Evolutionary conservation across 2,329 filamentous ascomycete species (phyloP), one percentile per base, ranked within the genome.

Genomic region (Penicillium psychrosexuale): DNA sequence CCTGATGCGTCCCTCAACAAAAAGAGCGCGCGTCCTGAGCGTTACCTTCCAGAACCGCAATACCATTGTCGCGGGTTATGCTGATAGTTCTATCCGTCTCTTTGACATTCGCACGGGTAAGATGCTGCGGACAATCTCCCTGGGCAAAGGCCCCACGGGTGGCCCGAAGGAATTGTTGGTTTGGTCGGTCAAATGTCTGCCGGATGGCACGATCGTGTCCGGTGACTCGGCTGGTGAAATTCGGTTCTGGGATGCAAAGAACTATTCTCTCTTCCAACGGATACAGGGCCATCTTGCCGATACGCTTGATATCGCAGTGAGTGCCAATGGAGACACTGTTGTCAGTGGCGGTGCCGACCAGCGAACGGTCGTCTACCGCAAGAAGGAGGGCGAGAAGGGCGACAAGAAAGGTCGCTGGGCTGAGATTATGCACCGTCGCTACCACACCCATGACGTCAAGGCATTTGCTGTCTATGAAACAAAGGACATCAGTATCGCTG

Each of bases 371-470:
- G 79, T 93, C 43, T 96, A 95, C 76, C 89, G 86, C 71, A 84
- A 86, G 62, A 75, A 72, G 61, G 72, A 66, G 45, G 74, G 66
- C 51, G 70, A 72, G 54, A 77, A 76, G 54, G 81, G 82, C 43
- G 78, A 83, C 22, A 81, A 81, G 55, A 78, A 81, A 50, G 73
- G 71, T 61, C 84, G 87, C 68, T 99, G 94, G 94, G 84, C 84
- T 55, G 93, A 94, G 72, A 81, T 90, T n/a, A 89, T 85, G 73
- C 91, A 96, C 69, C 83, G 90, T 62, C 83, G 91, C 68, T 92
- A 93, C 69, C 94, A 99, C 69, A 85, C 88, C 43, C 92, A 97
- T 72, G 94, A 99, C 76, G 91, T 97, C 66, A 97, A 97, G 77
- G 84, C 91, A 1, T 90, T 97, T 84, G 89, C 91, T 33, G 86